Conservation (phyloP, 2,329 filamentous ascomycete species). For the Cladosporium sp. region DNA sequence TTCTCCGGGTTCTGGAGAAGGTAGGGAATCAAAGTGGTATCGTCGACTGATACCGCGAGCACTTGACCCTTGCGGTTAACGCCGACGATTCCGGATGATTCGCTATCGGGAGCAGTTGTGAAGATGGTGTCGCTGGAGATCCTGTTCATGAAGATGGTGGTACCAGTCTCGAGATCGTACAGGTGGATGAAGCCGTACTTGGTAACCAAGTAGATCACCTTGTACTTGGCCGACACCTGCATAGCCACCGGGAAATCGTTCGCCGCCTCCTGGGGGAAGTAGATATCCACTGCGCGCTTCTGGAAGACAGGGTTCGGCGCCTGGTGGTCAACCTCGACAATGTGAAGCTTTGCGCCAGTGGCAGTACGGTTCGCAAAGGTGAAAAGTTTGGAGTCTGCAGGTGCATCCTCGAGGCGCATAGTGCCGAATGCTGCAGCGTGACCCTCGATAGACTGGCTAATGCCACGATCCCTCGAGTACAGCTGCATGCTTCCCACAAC, state of each 20-base stretch:
- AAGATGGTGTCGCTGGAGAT: conserved; percentile 99
- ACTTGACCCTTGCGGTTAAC: conserved; percentile 99
- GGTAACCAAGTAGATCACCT: conserved; percentile 93
- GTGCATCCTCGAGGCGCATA: conserved; percentile 82
- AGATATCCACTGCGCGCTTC: conserved; percentile 97
- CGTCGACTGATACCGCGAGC: conserved; percentile 89
- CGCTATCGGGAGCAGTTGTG: conserved; percentile 80
- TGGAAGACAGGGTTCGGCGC: conserved; percentile 84
- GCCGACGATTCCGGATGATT: conserved; percentile 84
- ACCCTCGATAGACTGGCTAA: conserved; percentile 97
- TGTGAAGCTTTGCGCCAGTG: conserved; percentile 90
- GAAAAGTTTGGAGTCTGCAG: conserved; percentile 91
- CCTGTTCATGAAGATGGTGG: conserved; percentile 98
- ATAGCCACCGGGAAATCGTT: conserved; percentile 98
- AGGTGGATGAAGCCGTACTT: conserved; percentile 99
- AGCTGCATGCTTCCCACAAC: conserved; percentile 97
- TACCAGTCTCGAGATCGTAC: conserved; percentile 94
- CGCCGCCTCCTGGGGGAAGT: conserved; percentile 91
- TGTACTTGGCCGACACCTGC: conserved; percentile 95
- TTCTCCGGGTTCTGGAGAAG: conserved; percentile 96
- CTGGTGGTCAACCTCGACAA: conserved; percentile 95
- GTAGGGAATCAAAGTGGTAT: conserved; percentile 88
- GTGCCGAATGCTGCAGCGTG: conserved; percentile 95
- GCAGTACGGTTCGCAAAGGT: conserved; percentile 92
- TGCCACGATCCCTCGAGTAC: conserved; percentile 92